Evolutionary conservation across 352 stramenopile genomes (phyloP).

Genomic region (Blastocystis hominis): DNA sequence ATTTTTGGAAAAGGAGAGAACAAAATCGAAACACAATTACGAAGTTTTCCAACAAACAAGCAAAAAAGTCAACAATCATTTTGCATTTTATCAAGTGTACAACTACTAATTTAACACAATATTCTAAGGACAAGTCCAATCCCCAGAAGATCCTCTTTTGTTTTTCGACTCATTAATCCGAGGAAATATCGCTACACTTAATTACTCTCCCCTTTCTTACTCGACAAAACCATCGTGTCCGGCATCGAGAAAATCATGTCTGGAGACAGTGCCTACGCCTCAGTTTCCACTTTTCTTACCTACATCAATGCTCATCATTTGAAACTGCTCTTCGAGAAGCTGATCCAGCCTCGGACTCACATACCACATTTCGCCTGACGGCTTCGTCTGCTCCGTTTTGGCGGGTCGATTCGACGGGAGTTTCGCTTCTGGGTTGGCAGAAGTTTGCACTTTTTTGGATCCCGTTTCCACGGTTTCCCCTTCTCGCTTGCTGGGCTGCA

Average conservation of each 20-base stretch:
- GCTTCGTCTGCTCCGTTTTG: background rate
- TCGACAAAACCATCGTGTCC: background rate
- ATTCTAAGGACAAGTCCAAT: background rate
- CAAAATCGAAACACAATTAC: constrained; percentile 25
- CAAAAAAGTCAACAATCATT: background rate
- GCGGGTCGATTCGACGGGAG: background rate
- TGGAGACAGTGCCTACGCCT: background rate
- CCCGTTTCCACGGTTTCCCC: background rate
- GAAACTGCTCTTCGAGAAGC: background rate
- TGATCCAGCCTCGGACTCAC: background rate
- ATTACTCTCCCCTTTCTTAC: background rate
- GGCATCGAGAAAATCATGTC: background rate
- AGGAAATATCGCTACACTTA: constrained; percentile 1
- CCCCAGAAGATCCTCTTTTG: constrained; percentile 8
- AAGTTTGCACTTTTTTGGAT: background rate
- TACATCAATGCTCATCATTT: background rate
- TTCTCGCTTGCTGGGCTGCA: background rate
- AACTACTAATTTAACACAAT: background rate
- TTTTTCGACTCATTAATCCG: background rate
- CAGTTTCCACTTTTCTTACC: background rate
- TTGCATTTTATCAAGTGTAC: background rate
- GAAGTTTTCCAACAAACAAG: background rate
- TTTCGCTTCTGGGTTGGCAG: background rate
- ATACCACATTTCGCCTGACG: background rate
- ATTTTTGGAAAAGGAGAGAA: background rate